A percentile compares a stretch with the other conserved stretches of the same genome.
phyloP scores from a whole-genome alignment of 2,329 filamentous ascomycete species.

The Claviceps sp. region DNA sequence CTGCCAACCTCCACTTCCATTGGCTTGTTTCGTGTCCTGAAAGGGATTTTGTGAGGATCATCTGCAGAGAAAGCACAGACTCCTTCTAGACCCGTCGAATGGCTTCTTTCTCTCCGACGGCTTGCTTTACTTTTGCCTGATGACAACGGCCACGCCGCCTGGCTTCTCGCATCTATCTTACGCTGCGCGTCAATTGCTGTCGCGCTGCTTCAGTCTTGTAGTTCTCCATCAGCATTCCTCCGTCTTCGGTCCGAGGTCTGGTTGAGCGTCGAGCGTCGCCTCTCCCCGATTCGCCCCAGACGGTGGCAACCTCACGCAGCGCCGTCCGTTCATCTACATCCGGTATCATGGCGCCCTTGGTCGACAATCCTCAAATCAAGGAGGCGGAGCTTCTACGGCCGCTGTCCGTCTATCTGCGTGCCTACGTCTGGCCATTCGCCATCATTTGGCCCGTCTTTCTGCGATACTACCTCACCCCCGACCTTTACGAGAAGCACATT shows the following conservation, averaged over 20 bases:
- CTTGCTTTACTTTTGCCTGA: not conserved
- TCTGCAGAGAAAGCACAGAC: not conserved
- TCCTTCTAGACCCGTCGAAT: not conserved
- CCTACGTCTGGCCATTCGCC: slow-evolving; percentile 87
- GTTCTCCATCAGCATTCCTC: not conserved
- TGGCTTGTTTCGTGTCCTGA: too few relatives aligned
- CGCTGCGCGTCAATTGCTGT: not conserved
- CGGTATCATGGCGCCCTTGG: slow-evolving; percentile 57
- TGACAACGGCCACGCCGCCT: slow-evolving; percentile 4
- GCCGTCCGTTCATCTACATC: slow-evolving; percentile 7
- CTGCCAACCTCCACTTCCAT: too few relatives aligned
- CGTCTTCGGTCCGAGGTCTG: not conserved
- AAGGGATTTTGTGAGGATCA: not conserved
- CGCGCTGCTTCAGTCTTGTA: not conserved
- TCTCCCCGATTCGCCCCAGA: slow-evolving; percentile 1
- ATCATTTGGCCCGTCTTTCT: slow-evolving; percentile 89
- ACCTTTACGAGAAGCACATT: slow-evolving; percentile 83
- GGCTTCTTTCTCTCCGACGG: not conserved
- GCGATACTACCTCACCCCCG: slow-evolving; percentile 68
- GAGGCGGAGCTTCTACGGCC: slow-evolving; percentile 79
- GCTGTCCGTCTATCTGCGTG: slow-evolving; percentile 64
- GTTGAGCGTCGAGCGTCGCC: not conserved
- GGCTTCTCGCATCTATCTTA: not conserved
- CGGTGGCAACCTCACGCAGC: not conserved
- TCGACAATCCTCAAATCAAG: slow-evolving; percentile 84